Percentiles rank a stretch among this genome's conserved stretches.
Conservation (phyloP, 768 basidiomycete genomes). For the Termitomyces sp. region DNA sequence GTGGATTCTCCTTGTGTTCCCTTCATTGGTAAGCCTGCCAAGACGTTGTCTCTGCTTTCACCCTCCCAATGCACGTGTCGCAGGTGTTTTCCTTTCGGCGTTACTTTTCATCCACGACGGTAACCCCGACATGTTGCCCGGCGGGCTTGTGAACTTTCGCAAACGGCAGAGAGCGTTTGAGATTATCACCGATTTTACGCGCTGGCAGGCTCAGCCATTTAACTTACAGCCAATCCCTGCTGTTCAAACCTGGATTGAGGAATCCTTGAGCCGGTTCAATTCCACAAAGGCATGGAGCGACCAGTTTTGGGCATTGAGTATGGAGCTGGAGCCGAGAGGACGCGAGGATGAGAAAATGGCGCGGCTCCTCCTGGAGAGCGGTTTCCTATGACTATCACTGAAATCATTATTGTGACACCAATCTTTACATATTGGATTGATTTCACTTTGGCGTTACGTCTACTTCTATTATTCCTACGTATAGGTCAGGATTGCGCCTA, state of each 20-base stretch:
- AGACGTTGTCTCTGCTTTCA: neutral
- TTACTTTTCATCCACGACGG: constrained; percentile 97
- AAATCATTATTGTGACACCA: neutral
- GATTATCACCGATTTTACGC: constrained; percentile 92
- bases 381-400: constrained; percentile 52
- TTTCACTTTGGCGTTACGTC: neutral
- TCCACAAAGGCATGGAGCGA: constrained; percentile 67
- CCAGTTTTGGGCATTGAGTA: constrained; percentile 77
- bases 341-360: constrained; percentile 97
- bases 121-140: constrained; percentile 78
- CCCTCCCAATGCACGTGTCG: constrained; percentile 3
- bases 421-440: neutral
- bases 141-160: constrained; percentile 86
- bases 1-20: constrained; percentile 93
- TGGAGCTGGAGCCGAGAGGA: constrained; percentile 88
- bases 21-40: constrained; percentile 72
- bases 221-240: constrained; percentile 66
- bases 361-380: constrained; percentile 78
- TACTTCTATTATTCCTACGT: neutral
- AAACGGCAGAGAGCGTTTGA: constrained; percentile 94
- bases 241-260: constrained; percentile 73
- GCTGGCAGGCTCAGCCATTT: constrained; percentile 89
- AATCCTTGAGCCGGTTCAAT: constrained; percentile 64
- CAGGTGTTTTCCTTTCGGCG: constrained; percentile 93
- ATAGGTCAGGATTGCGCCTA: neutral